Percentiles rank a stretch among this genome's conserved stretches.
These are phyloP conservation scores for Sporothrix pseudoabietina DNA, from an alignment of 2,329 filamentous ascomycete genomes.

Conservation along the genomic window DNA sequence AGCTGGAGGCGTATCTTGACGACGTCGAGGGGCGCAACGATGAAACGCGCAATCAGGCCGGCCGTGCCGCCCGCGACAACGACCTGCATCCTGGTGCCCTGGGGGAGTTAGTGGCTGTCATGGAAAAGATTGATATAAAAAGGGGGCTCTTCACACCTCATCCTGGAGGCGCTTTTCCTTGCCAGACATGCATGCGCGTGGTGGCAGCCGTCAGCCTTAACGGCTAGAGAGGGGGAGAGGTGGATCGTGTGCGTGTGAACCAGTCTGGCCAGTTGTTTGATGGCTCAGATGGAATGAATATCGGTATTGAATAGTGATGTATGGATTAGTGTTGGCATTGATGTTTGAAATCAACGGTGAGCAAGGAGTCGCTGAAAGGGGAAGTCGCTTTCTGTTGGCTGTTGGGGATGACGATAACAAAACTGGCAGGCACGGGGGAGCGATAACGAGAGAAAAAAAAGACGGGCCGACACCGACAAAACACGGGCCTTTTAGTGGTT, in stretches of 20 bases:
- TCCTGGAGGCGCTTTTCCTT: conserved; percentile 56
- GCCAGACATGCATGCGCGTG: conserved; percentile 49
- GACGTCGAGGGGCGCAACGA: conserved; percentile 93
- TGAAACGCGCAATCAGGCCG: conserved; percentile 88
- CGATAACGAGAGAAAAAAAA: not conserved
- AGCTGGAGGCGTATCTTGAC: conserved; percentile 97
- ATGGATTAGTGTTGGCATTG: not conserved
- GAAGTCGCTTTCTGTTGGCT: not conserved
- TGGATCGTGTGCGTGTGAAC: not conserved
- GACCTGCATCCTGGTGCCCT: conserved; percentile 61
- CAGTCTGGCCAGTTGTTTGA: not conserved
- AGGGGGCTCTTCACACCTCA: conserved; percentile 49
- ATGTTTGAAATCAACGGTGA: not conserved
- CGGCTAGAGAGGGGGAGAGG: not conserved
- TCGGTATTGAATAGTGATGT: not conserved
- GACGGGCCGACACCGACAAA: not conserved
- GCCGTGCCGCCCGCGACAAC: conserved; percentile 63
- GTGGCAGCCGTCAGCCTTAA: conserved; percentile 22
- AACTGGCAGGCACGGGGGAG: conserved; percentile 7
- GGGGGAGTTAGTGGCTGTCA: not conserved
- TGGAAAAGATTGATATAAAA: not conserved
- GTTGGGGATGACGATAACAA: conserved; percentile 18
- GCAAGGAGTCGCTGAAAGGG: not conserved
- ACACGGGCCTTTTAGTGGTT: not conserved
- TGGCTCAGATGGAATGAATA: not conserved